These are phyloP conservation scores for Angomonas ambiguus DNA, from an alignment of 208 protist genomes.

Conservation along the genomic window DNA sequence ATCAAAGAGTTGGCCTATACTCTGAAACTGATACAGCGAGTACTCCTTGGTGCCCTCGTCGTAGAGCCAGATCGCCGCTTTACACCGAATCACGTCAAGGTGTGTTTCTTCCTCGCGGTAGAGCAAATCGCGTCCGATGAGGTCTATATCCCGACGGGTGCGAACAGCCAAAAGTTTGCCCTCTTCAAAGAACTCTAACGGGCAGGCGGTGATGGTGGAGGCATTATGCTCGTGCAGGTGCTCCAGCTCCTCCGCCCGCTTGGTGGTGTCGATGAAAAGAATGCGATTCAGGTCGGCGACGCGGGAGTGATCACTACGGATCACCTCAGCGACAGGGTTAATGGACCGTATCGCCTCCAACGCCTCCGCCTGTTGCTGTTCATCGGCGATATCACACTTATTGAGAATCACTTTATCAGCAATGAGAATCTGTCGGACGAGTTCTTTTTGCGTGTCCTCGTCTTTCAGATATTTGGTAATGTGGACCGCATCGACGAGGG, in stretches of 20 bases:
- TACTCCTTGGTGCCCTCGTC: constrained; percentile 24
- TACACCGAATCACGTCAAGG: constrained; percentile 86
- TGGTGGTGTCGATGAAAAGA: constrained; percentile 80
- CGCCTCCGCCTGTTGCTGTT: constrained; percentile 44
- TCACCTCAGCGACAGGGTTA: constrained; percentile 67
- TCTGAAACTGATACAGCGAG: constrained; percentile 76
- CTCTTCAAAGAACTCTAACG: constrained; percentile 58
- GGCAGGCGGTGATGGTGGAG: constrained; percentile 62
- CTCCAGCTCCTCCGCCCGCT: constrained; percentile 28
- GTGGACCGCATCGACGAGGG: constrained; percentile 86
- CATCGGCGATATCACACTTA: constrained; percentile 88
- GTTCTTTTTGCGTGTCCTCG: constrained; percentile 56
- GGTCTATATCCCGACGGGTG: constrained; percentile 45
- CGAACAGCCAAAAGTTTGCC: constrained; percentile 35
- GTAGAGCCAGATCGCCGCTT: constrained; percentile 82
- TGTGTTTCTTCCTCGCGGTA: constrained; percentile 59
- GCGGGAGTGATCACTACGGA: constrained; percentile 45
- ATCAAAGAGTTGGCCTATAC: constrained; percentile 83
- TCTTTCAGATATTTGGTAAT: constrained; percentile 75
- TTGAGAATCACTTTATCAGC: constrained; percentile 94
- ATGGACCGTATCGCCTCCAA: constrained; percentile 36
- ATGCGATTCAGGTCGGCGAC: constrained; percentile 62
- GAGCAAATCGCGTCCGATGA: constrained; percentile 70
- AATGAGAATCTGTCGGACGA: constrained; percentile 88
- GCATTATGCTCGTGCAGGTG: constrained; percentile 54